A percentile compares a stretch with the other conserved stretches of the same genome.
These are phyloP conservation scores for Trichoderma virens DNA, from an alignment of 495 filamentous ascomycete species.

Conservation along the genomic window DNA sequence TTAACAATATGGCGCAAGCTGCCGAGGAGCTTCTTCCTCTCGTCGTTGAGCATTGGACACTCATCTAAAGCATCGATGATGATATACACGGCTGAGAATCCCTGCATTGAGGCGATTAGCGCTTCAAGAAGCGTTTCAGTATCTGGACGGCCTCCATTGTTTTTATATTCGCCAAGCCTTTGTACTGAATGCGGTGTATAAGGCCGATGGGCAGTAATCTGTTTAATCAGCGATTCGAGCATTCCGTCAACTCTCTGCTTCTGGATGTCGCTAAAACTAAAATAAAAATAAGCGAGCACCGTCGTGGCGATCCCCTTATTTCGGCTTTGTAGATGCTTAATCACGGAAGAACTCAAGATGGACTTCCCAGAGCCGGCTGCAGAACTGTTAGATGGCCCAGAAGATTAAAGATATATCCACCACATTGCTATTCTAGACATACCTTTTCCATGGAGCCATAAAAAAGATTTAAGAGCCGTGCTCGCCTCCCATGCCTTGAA, in stretches of 20 bases:
- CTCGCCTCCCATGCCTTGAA: neutral
- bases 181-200: neutral
- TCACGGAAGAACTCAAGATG: neutral
- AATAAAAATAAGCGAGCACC: neutral
- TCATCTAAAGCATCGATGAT: neutral
- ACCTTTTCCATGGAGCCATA: neutral
- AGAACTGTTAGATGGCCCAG: neutral
- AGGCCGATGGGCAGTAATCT: neutral
- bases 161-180: neutral
- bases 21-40: neutral
- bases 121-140: neutral
- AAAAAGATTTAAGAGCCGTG: neutral
- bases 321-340: neutral
- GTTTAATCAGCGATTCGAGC: neutral
- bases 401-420: neutral
- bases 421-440: neutral
- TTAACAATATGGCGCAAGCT: neutral
- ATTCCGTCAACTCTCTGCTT: neutral
- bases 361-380: neutral
- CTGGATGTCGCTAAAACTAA: neutral
- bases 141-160: neutral
- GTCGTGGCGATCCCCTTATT: neutral
- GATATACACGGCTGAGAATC: neutral
- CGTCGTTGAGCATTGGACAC: neutral
- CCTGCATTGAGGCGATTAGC: no score